These are phyloP conservation scores for Penicillium chermesinum DNA, from an alignment of 495 filamentous ascomycete genomes.

Conservation along the genomic window DNA sequence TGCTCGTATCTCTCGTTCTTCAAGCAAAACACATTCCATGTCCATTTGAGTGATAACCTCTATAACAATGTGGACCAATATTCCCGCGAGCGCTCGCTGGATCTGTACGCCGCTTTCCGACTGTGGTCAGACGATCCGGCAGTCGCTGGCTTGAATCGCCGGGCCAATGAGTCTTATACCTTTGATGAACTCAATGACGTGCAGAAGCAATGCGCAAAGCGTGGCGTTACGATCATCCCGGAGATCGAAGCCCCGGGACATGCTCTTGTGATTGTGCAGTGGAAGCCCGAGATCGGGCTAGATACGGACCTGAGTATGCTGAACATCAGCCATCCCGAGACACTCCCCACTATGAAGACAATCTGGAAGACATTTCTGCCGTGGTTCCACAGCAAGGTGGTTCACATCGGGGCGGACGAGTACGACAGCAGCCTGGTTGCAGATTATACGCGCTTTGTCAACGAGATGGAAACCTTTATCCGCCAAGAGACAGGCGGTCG, in stretches of 20 bases:
- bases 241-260: conserved; percentile 53
- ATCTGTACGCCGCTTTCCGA: conserved; percentile 44
- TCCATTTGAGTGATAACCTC: conserved; percentile 50
- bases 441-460: conserved; percentile 47
- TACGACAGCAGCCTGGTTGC: conserved; percentile 32
- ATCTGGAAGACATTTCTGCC: conserved; percentile 48
- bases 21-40: conserved; percentile 51
- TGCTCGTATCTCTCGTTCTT: conserved; percentile 51
- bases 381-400: conserved; percentile 50
- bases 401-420: conserved; percentile 51
- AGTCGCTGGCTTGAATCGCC: conserved; percentile 39
- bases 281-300: conserved; percentile 48
- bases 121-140: conserved; percentile 27
- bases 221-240: conserved; percentile 48
- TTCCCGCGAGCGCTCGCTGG: conserved; percentile 32
- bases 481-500: conserved; percentile 17
- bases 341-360: conserved; percentile 46
- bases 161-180: conserved; percentile 46
- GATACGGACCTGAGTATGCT: conserved; percentile 37
- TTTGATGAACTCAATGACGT: conserved; percentile 38
- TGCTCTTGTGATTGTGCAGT: conserved; percentile 45
- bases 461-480: conserved; percentile 43
- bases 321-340: conserved; percentile 48
- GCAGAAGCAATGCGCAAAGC: conserved; percentile 38
- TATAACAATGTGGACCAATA: conserved; percentile 36